Evolutionary conservation across 768 basidiomycete genomes (phyloP).

Genomic region (Psilocybe cubensis): DNA sequence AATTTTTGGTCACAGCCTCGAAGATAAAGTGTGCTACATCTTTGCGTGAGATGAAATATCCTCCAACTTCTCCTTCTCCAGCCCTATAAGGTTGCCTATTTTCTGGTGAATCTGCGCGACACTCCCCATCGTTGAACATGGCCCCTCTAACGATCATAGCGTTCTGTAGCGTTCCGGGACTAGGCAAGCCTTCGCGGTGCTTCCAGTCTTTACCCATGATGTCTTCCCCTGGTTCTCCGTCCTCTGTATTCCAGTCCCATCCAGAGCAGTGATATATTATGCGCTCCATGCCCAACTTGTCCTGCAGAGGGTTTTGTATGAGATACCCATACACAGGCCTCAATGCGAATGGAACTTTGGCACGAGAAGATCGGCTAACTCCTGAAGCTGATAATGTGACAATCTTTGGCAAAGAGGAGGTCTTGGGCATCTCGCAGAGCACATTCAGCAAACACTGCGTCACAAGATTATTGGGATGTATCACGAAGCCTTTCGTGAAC

Average conservation of each 20-base stretch:
- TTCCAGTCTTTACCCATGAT: conserved; percentile 49
- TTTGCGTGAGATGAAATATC: conserved; percentile 55
- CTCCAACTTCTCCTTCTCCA: conserved; percentile 41
- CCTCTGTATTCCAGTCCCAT: conserved; percentile 44
- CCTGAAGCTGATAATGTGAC: conserved; percentile 56
- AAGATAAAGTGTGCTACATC: conserved; percentile 71
- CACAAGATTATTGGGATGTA: conserved; percentile 56
- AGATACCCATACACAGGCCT: conserved; percentile 51
- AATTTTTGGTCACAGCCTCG: conserved; percentile 45
- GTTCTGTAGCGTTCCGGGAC: conserved; percentile 43
- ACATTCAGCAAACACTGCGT: conserved; percentile 58
- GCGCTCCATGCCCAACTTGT: conserved; percentile 64
- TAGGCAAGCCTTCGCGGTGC: conserved; percentile 41
- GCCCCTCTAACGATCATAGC: conserved; percentile 37
- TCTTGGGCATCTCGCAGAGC: conserved; percentile 52
- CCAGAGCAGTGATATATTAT: conserved; percentile 51
- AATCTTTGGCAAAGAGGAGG: conserved; percentile 40
- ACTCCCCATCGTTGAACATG: conserved; percentile 20
- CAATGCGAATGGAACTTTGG: conserved; percentile 45
- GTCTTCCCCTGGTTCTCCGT: conserved; percentile 39
- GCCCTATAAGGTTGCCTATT: conserved; percentile 44
- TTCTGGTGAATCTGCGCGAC: conserved; percentile 36
- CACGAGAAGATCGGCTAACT: conserved; percentile 45
- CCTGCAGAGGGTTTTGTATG: conserved; percentile 50
- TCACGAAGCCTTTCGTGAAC: conserved; percentile 48